These are phyloP conservation scores for Diddensiella santjacobensis DNA, from an alignment of 805 yeast species.

Conservation along the genomic window DNA sequence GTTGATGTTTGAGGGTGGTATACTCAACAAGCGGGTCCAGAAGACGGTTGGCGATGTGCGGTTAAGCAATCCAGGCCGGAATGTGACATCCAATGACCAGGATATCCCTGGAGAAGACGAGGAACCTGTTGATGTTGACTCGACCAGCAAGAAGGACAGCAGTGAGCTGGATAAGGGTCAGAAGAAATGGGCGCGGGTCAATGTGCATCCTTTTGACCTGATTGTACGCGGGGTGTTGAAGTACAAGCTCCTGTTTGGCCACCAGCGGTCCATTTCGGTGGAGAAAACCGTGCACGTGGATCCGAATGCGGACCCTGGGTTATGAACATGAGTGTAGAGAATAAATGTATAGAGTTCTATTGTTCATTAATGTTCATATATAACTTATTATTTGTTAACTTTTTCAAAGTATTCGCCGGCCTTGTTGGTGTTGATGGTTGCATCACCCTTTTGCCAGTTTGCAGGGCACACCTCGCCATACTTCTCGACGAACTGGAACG, in stretches of 20 bases:
- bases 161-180: conserved; percentile 22
- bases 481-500: conserved; percentile 99
- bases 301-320: conserved; percentile 11
- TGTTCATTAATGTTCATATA: too few species aligned
- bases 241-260: conserved; percentile 65
- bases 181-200: conserved; percentile 68
- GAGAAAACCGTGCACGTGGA: conserved; percentile 25
- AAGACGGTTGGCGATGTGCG: conserved; percentile 67
- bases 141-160: conserved; percentile 1
- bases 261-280: conserved; percentile 24
- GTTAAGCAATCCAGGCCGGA: conserved; percentile 65
- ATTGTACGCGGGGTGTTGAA: conserved; percentile 77
- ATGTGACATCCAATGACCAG: conserved; percentile 30
- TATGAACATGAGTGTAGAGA: too few species aligned
- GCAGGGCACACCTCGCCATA: conserved; percentile 99
- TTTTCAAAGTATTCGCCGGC: conserved; percentile 76
- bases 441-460: conserved; percentile 96
- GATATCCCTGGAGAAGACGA: conserved; percentile 11
- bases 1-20: conserved; percentile 69
- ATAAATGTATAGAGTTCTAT: too few species aligned
- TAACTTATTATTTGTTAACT: conserved; percentile 47
- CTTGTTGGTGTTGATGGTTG: conserved; percentile 76
- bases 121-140: background rate
- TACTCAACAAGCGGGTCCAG: conserved; percentile 58
- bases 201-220: conserved; percentile 78